phyloP scores from a whole-genome alignment of 192 early-diverging fungal genomes.

The Coemansia nantahalensis region DNA sequence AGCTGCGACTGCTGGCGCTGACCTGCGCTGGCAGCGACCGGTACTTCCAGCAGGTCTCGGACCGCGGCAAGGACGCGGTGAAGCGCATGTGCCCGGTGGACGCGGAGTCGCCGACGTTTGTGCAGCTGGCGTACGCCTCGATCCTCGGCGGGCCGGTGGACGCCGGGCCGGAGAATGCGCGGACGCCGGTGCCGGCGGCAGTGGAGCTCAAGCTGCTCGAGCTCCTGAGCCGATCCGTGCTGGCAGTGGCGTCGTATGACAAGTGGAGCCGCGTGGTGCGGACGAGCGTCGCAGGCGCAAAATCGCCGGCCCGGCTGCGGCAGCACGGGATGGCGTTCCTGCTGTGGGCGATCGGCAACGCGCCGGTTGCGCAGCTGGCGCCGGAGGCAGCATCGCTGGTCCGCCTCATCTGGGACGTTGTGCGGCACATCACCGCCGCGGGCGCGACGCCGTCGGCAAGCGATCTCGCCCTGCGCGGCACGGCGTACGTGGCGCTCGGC shows the following conservation, averaged over 20 bases:
- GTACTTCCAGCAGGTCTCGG: slow-evolving; percentile 63
- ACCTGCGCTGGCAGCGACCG: slow-evolving; percentile 59
- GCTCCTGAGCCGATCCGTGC: slow-evolving; percentile 55
- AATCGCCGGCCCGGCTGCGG: slow-evolving; percentile 63
- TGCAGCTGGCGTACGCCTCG: slow-evolving; percentile 56
- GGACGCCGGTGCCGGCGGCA: slow-evolving; percentile 24
- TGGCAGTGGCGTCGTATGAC: slow-evolving; percentile 68
- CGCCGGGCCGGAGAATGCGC: neutral
- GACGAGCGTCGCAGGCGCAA: slow-evolving; percentile 75
- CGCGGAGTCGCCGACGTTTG: slow-evolving; percentile 63
- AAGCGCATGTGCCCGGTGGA: slow-evolving; percentile 68
- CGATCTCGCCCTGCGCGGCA: slow-evolving; percentile 69
- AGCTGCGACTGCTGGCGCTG: slow-evolving; percentile 53
- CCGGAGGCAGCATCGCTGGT: slow-evolving; percentile 68
- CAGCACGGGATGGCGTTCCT: slow-evolving; percentile 78
- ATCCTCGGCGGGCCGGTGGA: slow-evolving; percentile 57
- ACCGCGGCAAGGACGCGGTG: slow-evolving; percentile 73
- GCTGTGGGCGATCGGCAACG: slow-evolving; percentile 86
- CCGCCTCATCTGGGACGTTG: slow-evolving; percentile 62
- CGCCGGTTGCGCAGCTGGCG: slow-evolving; percentile 50
- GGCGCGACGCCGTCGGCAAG: slow-evolving; percentile 29
- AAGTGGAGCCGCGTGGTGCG: slow-evolving; percentile 70
- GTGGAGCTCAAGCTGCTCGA: slow-evolving; percentile 33
- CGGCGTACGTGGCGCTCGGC: slow-evolving; percentile 83
- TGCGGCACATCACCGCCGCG: slow-evolving; percentile 7